These are phyloP conservation scores for Rhododendron griersonianum DNA, from an alignment of 148 eudicot genomes.

Conservation along the genomic window DNA sequence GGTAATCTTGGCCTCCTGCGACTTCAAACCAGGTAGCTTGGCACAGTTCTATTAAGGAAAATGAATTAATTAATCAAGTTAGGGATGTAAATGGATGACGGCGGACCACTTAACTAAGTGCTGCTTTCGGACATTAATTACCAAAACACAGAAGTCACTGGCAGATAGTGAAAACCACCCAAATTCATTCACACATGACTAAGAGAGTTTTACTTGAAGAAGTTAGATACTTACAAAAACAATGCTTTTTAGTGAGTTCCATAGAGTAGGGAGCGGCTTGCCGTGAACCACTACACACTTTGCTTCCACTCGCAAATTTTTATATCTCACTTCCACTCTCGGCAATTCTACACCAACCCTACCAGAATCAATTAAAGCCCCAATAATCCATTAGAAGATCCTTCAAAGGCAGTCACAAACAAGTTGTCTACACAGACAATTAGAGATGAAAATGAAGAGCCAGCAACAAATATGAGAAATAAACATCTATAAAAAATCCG, in stretches of 20 bases:
- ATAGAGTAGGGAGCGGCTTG: conserved; percentile 86
- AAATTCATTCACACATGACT: background rate
- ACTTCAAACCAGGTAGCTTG: conserved; percentile 9
- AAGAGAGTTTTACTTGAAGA: background rate
- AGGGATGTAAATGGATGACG: background rate
- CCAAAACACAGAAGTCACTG: background rate
- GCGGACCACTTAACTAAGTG: background rate
- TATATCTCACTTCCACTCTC: conserved; percentile 63
- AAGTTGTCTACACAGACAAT: background rate
- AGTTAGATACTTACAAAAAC: conserved; percentile 38
- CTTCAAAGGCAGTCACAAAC: background rate
- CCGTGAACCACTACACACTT: conserved; percentile 73
- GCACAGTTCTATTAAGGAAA: conserved; percentile 28
- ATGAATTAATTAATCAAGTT: background rate
- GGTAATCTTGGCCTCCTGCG: conserved; percentile 22
- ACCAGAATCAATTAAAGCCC: conserved; percentile 8
- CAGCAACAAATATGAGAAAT: background rate
- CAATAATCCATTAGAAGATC: background rate
- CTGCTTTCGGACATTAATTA: background rate
- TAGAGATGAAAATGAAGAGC: background rate
- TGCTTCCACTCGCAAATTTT: conserved; percentile 57
- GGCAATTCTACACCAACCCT: conserved; percentile 80
- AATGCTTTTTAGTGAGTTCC: conserved; percentile 72
- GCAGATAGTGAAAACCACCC: background rate
- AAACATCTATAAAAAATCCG: background rate